Evolutionary conservation across 2,329 filamentous ascomycete species (phyloP), one percentile per base, ranked within the genome.

Genomic region (Triangularia verruculosa): DNA sequence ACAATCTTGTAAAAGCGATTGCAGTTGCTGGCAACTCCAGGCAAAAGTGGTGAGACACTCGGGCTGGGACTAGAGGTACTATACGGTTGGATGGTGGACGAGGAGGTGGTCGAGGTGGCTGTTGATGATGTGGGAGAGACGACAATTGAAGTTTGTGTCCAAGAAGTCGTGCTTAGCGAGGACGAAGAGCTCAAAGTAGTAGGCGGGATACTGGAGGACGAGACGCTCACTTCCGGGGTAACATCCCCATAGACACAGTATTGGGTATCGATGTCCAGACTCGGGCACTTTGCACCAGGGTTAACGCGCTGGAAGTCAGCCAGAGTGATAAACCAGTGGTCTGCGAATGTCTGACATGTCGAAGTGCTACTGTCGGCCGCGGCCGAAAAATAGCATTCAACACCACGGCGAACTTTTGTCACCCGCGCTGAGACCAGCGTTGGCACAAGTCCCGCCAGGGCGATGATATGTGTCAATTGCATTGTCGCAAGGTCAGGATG

Each of bases 1-100:
- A 30, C 53, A 11, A 69, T 61, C 20, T 63, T 28, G 61, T 67
- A 61, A 22, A 63, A 69, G 1, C 55, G 25, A 24, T 61, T 61
- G 62, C 67, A 69, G 63, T 64, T 65, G 20, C 15, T 25, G 17
- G 1, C 47, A 9, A 52, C 22, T 5, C 47, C 47, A 1, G 47
- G 47, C 15, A 52, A 1, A 13, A 34, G 0, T 4, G 32, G 32
- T 9, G 32, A n/a, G 11, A 34, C 2, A 13, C 32, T 34, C 1
- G 32, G 32, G 15, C 32, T 34, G 32, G 32, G 32, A 34, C 9
- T 3, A 1, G 32, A 34, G 1, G 32, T 34, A 13, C 32, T n/a
- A 0, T 1, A 34, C 32, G 32, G 0, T 15, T 34, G 32, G 11
- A 34, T 15, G 32, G 32, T 34, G 9, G 32, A 11, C 11, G 32